Percentiles rank a stretch among this genome's conserved stretches.
Evolutionary conservation across 768 basidiomycete genomes (phyloP).

Genomic region (Mrakia gelida): DNA sequence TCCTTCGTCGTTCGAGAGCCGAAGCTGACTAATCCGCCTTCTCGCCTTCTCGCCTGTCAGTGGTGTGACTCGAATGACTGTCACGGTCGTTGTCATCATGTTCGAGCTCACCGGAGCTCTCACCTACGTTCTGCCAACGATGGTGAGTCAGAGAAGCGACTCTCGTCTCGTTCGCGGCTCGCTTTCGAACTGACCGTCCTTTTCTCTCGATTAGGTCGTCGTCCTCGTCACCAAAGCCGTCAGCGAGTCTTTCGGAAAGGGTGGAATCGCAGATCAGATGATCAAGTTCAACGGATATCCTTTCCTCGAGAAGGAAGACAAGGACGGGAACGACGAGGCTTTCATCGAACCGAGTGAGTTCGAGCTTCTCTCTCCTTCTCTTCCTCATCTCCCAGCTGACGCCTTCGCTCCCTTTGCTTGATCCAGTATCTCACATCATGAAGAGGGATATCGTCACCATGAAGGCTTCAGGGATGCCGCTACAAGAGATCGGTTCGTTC

Average conservation of each 20-base stretch:
- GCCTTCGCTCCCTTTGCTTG: not conserved
- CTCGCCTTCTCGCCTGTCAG: constrained; percentile 48
- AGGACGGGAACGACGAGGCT: constrained; percentile 54
- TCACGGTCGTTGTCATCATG: constrained; percentile 98
- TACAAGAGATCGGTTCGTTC: constrained; percentile 73
- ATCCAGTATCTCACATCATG: constrained; percentile 83
- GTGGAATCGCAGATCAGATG: constrained; percentile 93
- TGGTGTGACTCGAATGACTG: constrained; percentile 94
- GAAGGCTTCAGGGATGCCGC: constrained; percentile 66
- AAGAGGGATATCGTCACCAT: constrained; percentile 70
- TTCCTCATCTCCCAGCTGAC: not conserved
- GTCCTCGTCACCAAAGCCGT: constrained; percentile 94
- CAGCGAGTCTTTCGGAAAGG: constrained; percentile 86
- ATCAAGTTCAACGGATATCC: constrained; percentile 97
- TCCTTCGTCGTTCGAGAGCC: not conserved
- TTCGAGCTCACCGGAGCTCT: constrained; percentile 96
- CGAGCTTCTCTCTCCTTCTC: not conserved
- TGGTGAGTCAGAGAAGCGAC: constrained; percentile 59
- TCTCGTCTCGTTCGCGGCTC: not conserved
- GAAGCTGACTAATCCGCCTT: not conserved
- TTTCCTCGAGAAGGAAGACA: constrained; percentile 89
- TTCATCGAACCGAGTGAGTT: constrained; percentile 81
- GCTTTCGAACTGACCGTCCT: not conserved
- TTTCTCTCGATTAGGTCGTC: constrained; percentile 63
- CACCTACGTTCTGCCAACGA: constrained; percentile 94